Percentiles rank a stretch among this genome's conserved stretches.
phyloP scores from a whole-genome alignment of 2,329 filamentous ascomycete genomes.

The Aureobasidium sp. region DNA sequence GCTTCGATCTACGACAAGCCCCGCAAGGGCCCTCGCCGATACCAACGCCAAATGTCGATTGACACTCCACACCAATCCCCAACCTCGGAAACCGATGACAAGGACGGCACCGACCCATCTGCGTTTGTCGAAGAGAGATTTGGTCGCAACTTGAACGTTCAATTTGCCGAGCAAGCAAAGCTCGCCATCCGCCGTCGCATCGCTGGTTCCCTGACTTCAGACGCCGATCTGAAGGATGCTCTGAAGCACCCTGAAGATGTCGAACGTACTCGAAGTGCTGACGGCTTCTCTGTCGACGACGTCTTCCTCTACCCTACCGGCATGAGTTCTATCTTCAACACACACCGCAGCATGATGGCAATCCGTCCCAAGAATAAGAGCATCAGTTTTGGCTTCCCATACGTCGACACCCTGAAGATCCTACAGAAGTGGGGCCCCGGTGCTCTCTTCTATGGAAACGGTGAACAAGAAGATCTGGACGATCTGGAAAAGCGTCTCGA shows the following conservation, averaged over 20 bases:
- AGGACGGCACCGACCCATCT: conserved; percentile 55
- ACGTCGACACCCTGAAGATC: conserved; percentile 93
- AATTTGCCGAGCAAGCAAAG: conserved; percentile 72
- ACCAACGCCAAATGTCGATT: conserved; percentile 56
- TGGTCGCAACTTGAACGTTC: conserved; percentile 78
- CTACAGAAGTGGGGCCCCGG: conserved; percentile 90
- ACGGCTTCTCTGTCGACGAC: conserved; percentile 70
- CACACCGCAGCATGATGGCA: conserved; percentile 65
- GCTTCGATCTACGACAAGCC: conserved; percentile 30
- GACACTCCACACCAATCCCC: conserved; percentile 19
- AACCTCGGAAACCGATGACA: conserved; percentile 16
- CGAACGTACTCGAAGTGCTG: conserved; percentile 36
- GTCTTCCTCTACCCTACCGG: conserved; percentile 83
- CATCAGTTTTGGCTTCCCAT: conserved; percentile 93
- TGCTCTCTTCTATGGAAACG: conserved; percentile 78
- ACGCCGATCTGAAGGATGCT: conserved; percentile 58
- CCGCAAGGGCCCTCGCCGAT: conserved; percentile 68
- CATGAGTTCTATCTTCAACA: conserved; percentile 92
- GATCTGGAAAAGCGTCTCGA: conserved; percentile 67
- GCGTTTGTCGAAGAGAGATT: conserved; percentile 91
- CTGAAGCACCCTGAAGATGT: conserved; percentile 36
- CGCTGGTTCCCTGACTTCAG: conserved; percentile 69
- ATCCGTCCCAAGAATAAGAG: conserved; percentile 61
- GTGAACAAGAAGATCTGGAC: conserved; percentile 68
- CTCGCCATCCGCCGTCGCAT: conserved; percentile 80